Percentiles rank a stretch among this genome's conserved stretches.
phyloP scores from a whole-genome alignment of 352 stramenopile genomes.

The Phytopythium kandeliae region DNA sequence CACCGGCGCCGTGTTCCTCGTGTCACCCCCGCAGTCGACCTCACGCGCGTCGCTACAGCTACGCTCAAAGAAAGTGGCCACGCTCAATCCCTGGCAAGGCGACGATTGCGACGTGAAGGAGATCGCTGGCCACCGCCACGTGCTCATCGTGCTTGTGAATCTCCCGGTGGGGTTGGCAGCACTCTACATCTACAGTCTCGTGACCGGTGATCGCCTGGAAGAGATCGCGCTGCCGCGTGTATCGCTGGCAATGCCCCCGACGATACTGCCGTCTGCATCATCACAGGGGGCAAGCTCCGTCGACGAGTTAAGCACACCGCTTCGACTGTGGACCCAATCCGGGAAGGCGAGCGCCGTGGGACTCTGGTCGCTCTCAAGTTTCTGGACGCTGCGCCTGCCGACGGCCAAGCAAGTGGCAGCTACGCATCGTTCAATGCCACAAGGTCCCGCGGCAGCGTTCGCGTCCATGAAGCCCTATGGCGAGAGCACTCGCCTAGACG shows the following conservation, averaged over 20 bases:
- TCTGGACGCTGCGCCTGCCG: conserved; percentile 63
- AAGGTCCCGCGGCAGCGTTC: conserved; percentile 31
- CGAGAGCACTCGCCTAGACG: conserved; percentile 43
- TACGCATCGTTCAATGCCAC: background rate
- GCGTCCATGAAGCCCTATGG: conserved; percentile 45
- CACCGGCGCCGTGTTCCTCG: conserved; percentile 32
- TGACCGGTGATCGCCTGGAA: conserved; percentile 38
- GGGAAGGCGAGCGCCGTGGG: conserved; percentile 46
- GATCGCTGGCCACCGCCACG: conserved; percentile 37
- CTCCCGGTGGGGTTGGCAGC: background rate
- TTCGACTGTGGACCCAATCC: conserved; percentile 47
- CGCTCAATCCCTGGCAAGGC: conserved; percentile 17
- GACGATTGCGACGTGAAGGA: conserved; percentile 3
- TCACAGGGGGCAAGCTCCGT: background rate
- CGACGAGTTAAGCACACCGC: conserved; percentile 5
- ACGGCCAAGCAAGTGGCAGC: conserved; percentile 36
- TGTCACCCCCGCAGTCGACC: conserved; percentile 13
- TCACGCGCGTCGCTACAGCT: background rate
- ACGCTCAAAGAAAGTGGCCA: conserved; percentile 15
- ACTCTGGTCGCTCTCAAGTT: conserved; percentile 42
- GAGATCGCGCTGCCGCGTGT: conserved; percentile 24
- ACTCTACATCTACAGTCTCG: conserved; percentile 46
- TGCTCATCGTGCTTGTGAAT: conserved; percentile 21
- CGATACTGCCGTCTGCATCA: background rate
- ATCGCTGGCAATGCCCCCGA: background rate